Base-by-base conservation (phyloP, 768 basidiomycete species). In the Leccinum fibrillosum region DNA sequence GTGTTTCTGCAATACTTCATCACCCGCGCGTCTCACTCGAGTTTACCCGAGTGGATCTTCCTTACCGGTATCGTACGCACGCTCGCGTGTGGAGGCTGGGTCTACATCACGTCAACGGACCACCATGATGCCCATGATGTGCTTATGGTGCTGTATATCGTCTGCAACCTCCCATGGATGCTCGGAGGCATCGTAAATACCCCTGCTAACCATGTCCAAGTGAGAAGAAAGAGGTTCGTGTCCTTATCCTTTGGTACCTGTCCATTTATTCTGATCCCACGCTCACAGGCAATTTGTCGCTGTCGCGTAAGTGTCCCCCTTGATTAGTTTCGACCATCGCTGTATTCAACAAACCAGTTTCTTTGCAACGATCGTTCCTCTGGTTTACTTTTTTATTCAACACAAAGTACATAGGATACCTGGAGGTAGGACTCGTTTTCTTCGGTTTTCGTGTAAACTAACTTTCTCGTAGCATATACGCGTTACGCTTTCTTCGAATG, bases 141-240 rank as follows among this genome's bases (percentile, higher is more conserved):
- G 37, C 84, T 86, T 68, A 96, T 96, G 94, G 86, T 95, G 58
- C 71, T 81, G 53, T 96, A 95, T 68, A 89, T 96, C 60, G 78
- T 90, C 4, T 82, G 85, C 69, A 93, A 90, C 66, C 66, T 93
- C 3, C 94, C 94, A 4, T 96, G 92, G 92, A 96, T 95, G 93
- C 63, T 86, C 25, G 84, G 90, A 26, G 81, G 85, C 9, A 83
- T 86, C 23, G 63, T 74, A 17, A 81, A 81, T 55, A 88, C 89
- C 0, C 78, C 81, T n/a, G 25, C 59, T 1, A 63, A 65, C 15
- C 75, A 78, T 37, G 61, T 64, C 4, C 67, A 66, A 56, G 75
- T 82, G n/a, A 75, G 78, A 42, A 75, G 75, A 61, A 80, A 72
- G 73, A 77, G 89, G 89, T 90, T 55, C 30, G 68, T 69, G 49